Percentiles rank a stretch among this genome's conserved stretches.
Conservation (phyloP, 176 grass and related monocot species). For the Phoenix roebelenii region DNA sequence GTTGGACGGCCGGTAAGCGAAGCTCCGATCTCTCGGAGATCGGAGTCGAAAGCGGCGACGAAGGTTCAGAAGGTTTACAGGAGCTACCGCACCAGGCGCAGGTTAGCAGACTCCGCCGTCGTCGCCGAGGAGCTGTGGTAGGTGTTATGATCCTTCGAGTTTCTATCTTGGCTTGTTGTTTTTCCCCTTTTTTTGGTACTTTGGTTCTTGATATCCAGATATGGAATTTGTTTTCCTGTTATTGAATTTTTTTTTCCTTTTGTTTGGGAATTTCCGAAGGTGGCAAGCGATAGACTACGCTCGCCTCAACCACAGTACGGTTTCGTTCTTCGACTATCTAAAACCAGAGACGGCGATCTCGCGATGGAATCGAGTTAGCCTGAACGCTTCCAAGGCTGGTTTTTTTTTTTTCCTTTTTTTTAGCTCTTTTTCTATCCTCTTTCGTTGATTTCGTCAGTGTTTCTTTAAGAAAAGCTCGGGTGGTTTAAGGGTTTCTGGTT, state of each 20-base stretch:
- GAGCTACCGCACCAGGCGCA: slow-evolving; percentile 85
- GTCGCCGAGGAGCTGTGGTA: slow-evolving; percentile 98
- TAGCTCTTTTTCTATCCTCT: not conserved
- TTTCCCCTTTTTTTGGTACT: too few species aligned
- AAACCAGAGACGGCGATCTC: slow-evolving; percentile 64
- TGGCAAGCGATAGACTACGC: slow-evolving; percentile 78
- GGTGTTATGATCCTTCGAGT: not conserved
- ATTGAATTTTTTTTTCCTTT: not conserved
- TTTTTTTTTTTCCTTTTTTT: not conserved
- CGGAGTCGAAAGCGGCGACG: slow-evolving; percentile 3
- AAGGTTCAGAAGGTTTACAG: slow-evolving; percentile 87
- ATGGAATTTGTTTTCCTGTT: too few species aligned
- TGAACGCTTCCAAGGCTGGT: slow-evolving; percentile 78
- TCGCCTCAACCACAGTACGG: slow-evolving; percentile 53
- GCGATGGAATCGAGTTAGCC: slow-evolving; percentile 67
- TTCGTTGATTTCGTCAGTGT: not conserved
- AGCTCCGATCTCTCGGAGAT: not conserved
- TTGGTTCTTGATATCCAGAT: too few species aligned
- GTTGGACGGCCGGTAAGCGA: too few species aligned
- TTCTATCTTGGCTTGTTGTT: not conserved
- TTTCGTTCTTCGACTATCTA: slow-evolving; percentile 66
- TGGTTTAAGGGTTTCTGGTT: too few species aligned
- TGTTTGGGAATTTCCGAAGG: slow-evolving; percentile 20
- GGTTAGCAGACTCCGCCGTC: slow-evolving; percentile 87
- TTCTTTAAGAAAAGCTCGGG: too few species aligned